phyloP scores from a whole-genome alignment of 495 filamentous ascomycete genomes.

The Neurospora sp. region DNA sequence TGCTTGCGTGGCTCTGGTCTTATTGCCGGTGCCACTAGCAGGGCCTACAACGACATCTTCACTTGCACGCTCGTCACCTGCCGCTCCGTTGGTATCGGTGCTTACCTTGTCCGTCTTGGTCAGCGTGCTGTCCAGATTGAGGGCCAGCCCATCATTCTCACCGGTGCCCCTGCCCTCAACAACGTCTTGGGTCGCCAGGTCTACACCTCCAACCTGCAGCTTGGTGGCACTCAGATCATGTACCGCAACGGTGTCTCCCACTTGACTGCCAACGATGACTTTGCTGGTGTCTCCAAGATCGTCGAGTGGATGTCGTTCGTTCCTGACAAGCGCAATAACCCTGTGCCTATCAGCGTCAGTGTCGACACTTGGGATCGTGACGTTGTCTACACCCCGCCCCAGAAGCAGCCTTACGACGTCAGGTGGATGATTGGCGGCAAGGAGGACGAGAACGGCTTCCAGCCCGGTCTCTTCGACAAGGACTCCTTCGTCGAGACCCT shows the following conservation, averaged over 20 bases:
- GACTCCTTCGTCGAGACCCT: slow-evolving; percentile 95
- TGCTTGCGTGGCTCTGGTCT: slow-evolving; percentile 94
- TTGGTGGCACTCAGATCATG: slow-evolving; percentile 99
- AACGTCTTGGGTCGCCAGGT: slow-evolving; percentile 96
- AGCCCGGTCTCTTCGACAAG: slow-evolving; percentile 87
- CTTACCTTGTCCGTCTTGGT: slow-evolving; percentile 93
- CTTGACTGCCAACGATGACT: slow-evolving; percentile 96
- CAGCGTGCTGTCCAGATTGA: slow-evolving; percentile 98
- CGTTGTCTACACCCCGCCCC: slow-evolving; percentile 71
- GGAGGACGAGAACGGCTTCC: slow-evolving; percentile 67
- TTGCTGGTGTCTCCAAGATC: slow-evolving; percentile 95
- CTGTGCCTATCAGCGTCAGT: slow-evolving; percentile 76
- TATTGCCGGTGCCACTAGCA: slow-evolving; percentile 94
- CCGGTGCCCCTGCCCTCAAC: slow-evolving; percentile 94
- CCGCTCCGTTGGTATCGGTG: slow-evolving; percentile 94
- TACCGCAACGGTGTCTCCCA: slow-evolving; percentile 99
- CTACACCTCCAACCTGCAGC: slow-evolving; percentile 96
- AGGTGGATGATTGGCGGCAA: slow-evolving; percentile 89
- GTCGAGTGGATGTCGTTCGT: slow-evolving; percentile 96
- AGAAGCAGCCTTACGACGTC: slow-evolving; percentile 86
- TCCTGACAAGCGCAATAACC: slow-evolving; percentile 83
- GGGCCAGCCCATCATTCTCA: slow-evolving; percentile 97
- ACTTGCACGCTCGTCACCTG: slow-evolving; percentile 97
- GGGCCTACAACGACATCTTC: slow-evolving; percentile 98
- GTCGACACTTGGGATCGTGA: slow-evolving; percentile 92